Conservation (phyloP, 345 rosid genomes). For the Lepidium didymum region DNA sequence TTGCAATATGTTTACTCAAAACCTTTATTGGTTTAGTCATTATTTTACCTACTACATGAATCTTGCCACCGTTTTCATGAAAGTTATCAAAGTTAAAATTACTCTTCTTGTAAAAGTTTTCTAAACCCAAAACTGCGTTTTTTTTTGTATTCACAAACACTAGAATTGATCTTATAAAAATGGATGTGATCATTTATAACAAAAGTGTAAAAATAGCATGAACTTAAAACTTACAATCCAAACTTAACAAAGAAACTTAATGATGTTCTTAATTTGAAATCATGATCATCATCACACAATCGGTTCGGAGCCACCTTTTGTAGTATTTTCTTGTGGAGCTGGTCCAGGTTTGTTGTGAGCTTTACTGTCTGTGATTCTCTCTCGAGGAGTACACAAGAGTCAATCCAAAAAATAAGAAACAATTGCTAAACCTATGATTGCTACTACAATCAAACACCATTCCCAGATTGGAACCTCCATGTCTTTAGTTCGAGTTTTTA, state of each 20-base stretch:
- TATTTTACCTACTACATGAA: neutral
- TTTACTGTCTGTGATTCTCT: conserved; percentile 15
- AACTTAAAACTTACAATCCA: neutral
- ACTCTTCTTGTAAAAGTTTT: no score
- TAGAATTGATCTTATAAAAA: neutral
- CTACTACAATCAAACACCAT: conserved; percentile 22
- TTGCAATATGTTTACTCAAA: neutral
- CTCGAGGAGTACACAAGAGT: conserved; percentile 22
- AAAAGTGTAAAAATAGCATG: neutral
- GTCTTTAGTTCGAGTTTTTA: neutral
- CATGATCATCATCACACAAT: neutral
- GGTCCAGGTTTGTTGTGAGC: conserved; percentile 4
- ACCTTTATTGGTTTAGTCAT: neutral
- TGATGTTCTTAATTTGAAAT: neutral
- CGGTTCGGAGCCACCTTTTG: neutral
- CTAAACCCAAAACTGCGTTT: neutral
- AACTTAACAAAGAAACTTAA: neutral
- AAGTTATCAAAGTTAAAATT: neutral
- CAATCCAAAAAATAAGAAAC: conserved; percentile 14
- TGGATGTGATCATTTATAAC: neutral
- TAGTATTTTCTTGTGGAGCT: neutral
- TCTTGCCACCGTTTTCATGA: neutral
- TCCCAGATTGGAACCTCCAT: conserved; percentile 26
- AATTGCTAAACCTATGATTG: conserved; percentile 16
- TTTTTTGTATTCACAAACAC: neutral